Conservation (phyloP, 2,329 filamentous ascomycete species). For the Aspergillus sp. region DNA sequence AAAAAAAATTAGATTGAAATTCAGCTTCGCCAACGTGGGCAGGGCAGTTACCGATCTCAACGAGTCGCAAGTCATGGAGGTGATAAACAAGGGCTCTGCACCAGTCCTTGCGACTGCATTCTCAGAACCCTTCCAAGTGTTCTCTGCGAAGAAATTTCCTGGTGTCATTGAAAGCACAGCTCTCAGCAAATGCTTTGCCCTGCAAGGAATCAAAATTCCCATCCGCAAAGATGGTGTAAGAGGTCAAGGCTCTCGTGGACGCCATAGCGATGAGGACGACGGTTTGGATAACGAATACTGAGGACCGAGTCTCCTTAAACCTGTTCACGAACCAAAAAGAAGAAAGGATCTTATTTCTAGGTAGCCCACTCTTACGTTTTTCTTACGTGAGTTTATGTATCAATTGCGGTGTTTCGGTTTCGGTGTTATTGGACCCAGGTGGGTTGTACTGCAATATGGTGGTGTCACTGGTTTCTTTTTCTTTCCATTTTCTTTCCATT, state of each 20-base stretch:
- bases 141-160: slow-evolving; percentile 96
- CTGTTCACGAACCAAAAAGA: not conserved
- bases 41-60: slow-evolving; percentile 34
- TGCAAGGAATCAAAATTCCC: slow-evolving; percentile 94
- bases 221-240: slow-evolving; percentile 80
- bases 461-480: not conserved
- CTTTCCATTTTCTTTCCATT: not conserved
- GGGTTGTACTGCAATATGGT: not conserved
- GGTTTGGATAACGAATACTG: slow-evolving; percentile 34
- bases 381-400: not conserved
- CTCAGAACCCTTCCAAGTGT: slow-evolving; percentile 88
- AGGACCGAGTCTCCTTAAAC: not conserved
- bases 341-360: not conserved
- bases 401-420: not conserved
- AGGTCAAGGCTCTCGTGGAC: slow-evolving; percentile 43
- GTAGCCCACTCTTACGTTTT: not conserved
- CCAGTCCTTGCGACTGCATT: slow-evolving; percentile 83
- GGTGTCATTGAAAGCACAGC: slow-evolving; percentile 92
- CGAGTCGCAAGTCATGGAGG: slow-evolving; percentile 40
- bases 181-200: slow-evolving; percentile 88
- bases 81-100: slow-evolving; percentile 71
- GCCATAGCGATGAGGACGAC: slow-evolving; percentile 35
- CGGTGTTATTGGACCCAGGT: slow-evolving; percentile 3
- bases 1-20: slow-evolving; percentile 54
- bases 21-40: slow-evolving; percentile 84